These are phyloP conservation scores for Candida silvicultrix DNA, from an alignment of 805 yeast genomes.

Conservation along the genomic window DNA sequence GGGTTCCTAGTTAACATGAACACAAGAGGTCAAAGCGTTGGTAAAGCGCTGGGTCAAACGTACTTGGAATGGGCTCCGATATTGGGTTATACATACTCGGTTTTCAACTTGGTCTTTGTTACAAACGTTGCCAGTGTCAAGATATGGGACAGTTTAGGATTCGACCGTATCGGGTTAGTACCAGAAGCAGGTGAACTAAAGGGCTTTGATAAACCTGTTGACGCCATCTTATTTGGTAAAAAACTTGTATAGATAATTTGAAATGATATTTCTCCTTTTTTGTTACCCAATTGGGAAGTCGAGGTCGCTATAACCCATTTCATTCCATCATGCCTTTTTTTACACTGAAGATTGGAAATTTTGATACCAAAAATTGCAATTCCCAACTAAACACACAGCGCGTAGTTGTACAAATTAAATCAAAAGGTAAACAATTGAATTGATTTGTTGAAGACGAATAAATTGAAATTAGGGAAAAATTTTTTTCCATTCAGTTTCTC, in stretches of 20 bases:
- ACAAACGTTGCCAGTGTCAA: slow-evolving; percentile 68
- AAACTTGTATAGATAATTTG: neutral
- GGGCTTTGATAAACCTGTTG: slow-evolving; percentile 57
- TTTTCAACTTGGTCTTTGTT: slow-evolving; percentile 82
- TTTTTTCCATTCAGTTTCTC: neutral
- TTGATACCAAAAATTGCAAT: neutral
- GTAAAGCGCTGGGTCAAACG: slow-evolving; percentile 58
- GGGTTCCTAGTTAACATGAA: slow-evolving; percentile 67
- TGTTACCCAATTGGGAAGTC: slow-evolving; percentile 2
- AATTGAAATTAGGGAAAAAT: neutral
- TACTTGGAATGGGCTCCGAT: slow-evolving; percentile 70
- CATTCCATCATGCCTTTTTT: neutral
- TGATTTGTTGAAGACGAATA: neutral
- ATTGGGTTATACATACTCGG: slow-evolving; percentile 76
- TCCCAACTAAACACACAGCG: neutral
- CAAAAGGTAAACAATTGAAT: neutral
- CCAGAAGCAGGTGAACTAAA: slow-evolving; percentile 70
- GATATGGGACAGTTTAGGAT: slow-evolving; percentile 83
- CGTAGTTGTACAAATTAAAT: neutral
- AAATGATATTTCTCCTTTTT: neutral
- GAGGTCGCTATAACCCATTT: no score
- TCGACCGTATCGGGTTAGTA: slow-evolving; percentile 69
- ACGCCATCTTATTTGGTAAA: slow-evolving; percentile 76
- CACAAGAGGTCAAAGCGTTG: slow-evolving; percentile 63
- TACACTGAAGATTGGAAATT: neutral